Conservation (phyloP, 805 yeast species). For the Hanseniaspora taiwanica region DNA sequence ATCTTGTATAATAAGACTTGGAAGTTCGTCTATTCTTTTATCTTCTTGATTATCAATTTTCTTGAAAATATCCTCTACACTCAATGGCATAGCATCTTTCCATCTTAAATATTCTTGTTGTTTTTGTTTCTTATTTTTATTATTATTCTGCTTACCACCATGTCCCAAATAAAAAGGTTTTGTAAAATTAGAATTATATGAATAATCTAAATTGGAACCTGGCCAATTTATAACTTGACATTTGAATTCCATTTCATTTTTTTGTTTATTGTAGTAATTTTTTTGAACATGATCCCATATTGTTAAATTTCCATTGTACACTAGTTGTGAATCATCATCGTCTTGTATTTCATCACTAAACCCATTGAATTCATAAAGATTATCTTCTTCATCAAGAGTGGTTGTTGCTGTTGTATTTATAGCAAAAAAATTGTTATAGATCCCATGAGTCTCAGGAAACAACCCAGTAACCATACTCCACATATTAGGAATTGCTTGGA, state of each 20-base stretch:
- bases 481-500: conserved; percentile 84
- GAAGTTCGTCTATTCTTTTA: conserved; percentile 27
- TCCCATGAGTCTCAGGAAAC: conserved; percentile 74
- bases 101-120: not conserved
- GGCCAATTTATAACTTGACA: conserved; percentile 96
- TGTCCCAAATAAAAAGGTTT: not conserved
- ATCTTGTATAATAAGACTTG: conserved; percentile 64
- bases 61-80: conserved; percentile 41
- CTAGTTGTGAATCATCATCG: conserved; percentile 34
- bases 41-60: conserved; percentile 49
- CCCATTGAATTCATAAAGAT: conserved; percentile 17
- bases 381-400: not conserved
- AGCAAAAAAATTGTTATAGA: conserved; percentile 55
- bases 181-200: not conserved
- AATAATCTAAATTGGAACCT: conserved; percentile 27
- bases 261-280: conserved; percentile 13
- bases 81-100: conserved; percentile 34
- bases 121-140: not conserved
- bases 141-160: not conserved
- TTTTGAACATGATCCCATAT: conserved; percentile 65
- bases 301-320: conserved; percentile 75
- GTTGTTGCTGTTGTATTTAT: conserved; percentile 29
- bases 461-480: conserved; percentile 85
- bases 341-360: not conserved
- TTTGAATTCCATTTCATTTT: conserved; percentile 30